Base-by-base conservation (phyloP, 768 basidiomycete genomes). In the Phylloporus arenicola region DNA sequence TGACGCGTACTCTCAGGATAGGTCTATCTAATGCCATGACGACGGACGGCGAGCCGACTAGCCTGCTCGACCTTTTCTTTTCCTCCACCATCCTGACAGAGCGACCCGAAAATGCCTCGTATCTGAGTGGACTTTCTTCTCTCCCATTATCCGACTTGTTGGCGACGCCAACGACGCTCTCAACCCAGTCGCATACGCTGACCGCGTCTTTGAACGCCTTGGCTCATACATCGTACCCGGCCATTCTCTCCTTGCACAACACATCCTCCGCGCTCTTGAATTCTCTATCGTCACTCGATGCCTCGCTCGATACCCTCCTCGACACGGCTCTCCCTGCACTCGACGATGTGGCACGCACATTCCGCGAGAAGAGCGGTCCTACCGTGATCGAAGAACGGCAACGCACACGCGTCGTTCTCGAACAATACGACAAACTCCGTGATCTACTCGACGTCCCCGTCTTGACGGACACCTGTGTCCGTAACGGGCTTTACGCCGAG, bases 401-500 rank as follows among this genome's bases (percentile, higher is more conserved):
- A 51, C 84, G 85, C 55, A 90, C 90, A 0, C 76, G 82, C 29
- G 74, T 88, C 44, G 90, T 98, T n/a, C 80, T 92, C 52, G 94
- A 97, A 59, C 89, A 95, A 59, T 88, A 92, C 62, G 92, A 95
- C 66, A 93, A 93, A 68, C 79, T 98, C 52, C 79, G 88, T 56
- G 93, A 97, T 66, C 70, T 98, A 31, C 81, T 98, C 50, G 93
- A 96, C 58, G 80, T 94, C 43, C 92, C 95, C 9, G 74, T 88
- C 45, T 78, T 99, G 27, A 86, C 96, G 62, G 91, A 95, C 64
- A 90, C 92, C 1, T 97, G 92, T 63, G 88, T 96, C 13, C 80
- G 92, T 34, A 92, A 92, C 60, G 92, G 92, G 7, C 87, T 89
- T 68, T 97, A 93, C 71, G 77, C 83, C 47, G 96, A 98, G 64